Percentiles rank a stretch among this genome's conserved stretches.
Conservation (phyloP, 2,329 filamentous ascomycete genomes). For the Stagonosporopsis chrysanthemi region DNA sequence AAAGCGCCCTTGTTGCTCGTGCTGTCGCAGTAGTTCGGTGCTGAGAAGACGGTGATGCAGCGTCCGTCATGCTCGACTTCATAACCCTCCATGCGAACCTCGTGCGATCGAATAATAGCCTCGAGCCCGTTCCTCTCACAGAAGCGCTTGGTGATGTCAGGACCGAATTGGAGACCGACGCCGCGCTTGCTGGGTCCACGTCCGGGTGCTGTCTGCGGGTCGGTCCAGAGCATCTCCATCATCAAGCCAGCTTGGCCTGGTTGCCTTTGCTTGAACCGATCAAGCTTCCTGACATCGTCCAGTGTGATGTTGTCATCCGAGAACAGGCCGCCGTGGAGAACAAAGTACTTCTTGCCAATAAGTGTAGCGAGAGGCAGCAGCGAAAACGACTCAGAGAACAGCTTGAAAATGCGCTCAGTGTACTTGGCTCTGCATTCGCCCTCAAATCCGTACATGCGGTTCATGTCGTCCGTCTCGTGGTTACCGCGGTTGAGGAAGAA, state of each 20-base stretch:
- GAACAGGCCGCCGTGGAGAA: conserved; percentile 93
- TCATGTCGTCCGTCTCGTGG: conserved; percentile 99
- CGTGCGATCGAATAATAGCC: conserved; percentile 95
- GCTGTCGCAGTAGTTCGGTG: conserved; percentile 95
- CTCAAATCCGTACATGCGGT: conserved; percentile 97
- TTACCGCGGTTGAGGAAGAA: conserved; percentile 99
- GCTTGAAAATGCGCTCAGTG: conserved; percentile 92
- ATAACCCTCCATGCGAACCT: conserved; percentile 99
- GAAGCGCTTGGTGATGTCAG: conserved; percentile 94
- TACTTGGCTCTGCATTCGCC: conserved; percentile 99
- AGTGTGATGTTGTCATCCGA: conserved; percentile 92
- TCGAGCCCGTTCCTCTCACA: conserved; percentile 95
- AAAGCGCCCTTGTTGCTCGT: conserved; percentile 98
- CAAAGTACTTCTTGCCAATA: conserved; percentile 88
- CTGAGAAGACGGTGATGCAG: conserved; percentile 99
- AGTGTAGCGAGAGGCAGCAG: conserved; percentile 90
- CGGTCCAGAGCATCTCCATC: conserved; percentile 99
- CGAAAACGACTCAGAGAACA: conserved; percentile 98
- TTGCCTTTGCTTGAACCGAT: conserved; percentile 89
- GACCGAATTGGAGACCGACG: conserved; percentile 95
- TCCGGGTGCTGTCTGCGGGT: conserved; percentile 85
- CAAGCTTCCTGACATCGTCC: conserved; percentile 91
- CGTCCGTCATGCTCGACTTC: conserved; percentile 95
- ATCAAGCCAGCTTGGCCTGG: conserved; percentile 93
- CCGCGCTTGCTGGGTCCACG: conserved; percentile 95